Evolutionary conservation across 2,329 filamentous ascomycete species (phyloP).

Genomic region (Trichoderma simmonsii): DNA sequence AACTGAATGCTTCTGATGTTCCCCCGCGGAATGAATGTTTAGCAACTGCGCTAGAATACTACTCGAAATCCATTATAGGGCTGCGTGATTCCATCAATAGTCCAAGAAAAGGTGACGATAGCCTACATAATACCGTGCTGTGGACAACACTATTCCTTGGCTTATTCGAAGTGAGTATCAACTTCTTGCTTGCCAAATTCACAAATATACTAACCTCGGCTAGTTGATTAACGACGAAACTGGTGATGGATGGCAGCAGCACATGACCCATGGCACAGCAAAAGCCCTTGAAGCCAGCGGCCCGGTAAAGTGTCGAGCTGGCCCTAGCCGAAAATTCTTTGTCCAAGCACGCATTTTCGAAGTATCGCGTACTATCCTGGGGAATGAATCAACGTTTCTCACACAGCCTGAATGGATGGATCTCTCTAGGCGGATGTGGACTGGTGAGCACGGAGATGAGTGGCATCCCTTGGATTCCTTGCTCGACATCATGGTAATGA

Average conservation of each 20-base stretch:
- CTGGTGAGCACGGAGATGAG: background rate
- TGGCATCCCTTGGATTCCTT: constrained; percentile 25
- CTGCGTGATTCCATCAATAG: constrained; percentile 24
- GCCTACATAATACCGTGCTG: constrained; percentile 22
- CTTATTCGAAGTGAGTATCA: constrained; percentile 31
- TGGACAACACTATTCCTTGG: constrained; percentile 37
- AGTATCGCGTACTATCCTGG: constrained; percentile 26
- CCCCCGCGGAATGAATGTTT: background rate
- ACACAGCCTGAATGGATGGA: constrained; percentile 24
- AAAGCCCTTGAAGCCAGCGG: constrained; percentile 32
- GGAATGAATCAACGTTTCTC: constrained; percentile 26
- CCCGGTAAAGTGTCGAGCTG: constrained; percentile 25
- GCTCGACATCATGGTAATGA: constrained; percentile 31
- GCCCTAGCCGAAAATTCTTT: constrained; percentile 29
- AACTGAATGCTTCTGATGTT: constrained; percentile 16
- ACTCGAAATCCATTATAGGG: constrained; percentile 27
- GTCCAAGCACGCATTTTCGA: constrained; percentile 29
- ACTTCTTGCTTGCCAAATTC: no score
- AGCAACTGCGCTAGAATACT: constrained; percentile 25
- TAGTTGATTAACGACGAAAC: constrained; percentile 34
- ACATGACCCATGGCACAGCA: constrained; percentile 35
- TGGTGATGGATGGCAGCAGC: constrained; percentile 34
- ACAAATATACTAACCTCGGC: background rate
- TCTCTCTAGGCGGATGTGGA: constrained; percentile 10
- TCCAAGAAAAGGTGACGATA: background rate